These are phyloP conservation scores for Kazachstania sp. DNA, from an alignment of 1,139 yeast genomes.

Conservation along the genomic window DNA sequence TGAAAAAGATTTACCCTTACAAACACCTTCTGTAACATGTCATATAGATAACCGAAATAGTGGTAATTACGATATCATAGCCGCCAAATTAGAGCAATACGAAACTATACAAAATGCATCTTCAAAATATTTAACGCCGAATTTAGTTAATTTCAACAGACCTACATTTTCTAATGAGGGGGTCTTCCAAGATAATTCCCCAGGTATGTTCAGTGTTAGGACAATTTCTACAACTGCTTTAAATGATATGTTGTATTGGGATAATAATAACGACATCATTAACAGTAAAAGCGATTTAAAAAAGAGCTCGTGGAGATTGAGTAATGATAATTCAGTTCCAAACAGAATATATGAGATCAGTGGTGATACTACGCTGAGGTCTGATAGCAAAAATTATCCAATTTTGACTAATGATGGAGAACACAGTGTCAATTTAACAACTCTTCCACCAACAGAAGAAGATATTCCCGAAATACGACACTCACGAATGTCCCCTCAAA, in stretches of 20 bases:
- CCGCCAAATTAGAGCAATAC: too few species aligned
- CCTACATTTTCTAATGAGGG: background rate
- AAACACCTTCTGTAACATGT: too few species aligned
- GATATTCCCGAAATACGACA: too few species aligned
- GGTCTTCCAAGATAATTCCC: background rate
- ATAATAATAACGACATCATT: background rate
- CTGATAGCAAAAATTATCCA: background rate
- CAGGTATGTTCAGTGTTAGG: conserved; percentile 5
- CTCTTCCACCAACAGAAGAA: too few species aligned
- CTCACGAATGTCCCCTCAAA: too few species aligned
- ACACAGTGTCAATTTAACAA: too few species aligned
- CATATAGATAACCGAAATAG: too few species aligned
- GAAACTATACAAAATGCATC: too few species aligned
- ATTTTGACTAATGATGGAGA: too few species aligned
- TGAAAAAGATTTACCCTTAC: too few species aligned
- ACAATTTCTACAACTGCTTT: conserved; percentile 11
- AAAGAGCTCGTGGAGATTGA: background rate
- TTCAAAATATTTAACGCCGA: background rate
- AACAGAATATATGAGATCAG: background rate
- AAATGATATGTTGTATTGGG: background rate
- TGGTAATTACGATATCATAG: too few species aligned
- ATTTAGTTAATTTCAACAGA: background rate
- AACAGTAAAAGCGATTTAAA: background rate
- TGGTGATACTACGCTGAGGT: background rate
- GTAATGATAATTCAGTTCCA: background rate